A percentile compares a stretch with the other conserved stretches of the same genome.
Evolutionary conservation across 345 rosid genomes (phyloP).

Genomic region (Pugionium dolabratum): DNA sequence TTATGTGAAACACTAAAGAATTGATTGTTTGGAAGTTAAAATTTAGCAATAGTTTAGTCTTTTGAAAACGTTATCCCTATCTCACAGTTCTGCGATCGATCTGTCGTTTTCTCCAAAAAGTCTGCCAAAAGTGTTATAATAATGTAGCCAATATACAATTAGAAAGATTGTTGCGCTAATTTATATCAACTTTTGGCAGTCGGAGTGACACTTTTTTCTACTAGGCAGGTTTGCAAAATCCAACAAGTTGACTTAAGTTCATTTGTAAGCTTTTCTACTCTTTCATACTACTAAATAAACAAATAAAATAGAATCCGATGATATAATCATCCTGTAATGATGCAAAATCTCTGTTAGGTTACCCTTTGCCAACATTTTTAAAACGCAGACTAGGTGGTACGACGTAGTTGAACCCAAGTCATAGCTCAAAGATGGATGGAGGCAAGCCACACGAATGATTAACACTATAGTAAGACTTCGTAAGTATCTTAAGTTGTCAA

Average conservation of each 20-base stretch:
- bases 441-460: background rate
- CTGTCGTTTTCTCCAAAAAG: no score
- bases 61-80: no score
- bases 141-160: no score
- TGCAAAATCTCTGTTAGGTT: background rate
- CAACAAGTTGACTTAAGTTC: conserved; percentile 9
- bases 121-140: no score
- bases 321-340: background rate
- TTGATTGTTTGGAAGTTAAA: background rate
- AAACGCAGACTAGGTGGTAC: background rate
- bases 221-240: conserved; percentile 25
- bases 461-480: no score
- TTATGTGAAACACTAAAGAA: background rate
- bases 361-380: background rate
- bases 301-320: background rate
- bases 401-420: background rate
- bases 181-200: background rate
- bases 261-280: background rate
- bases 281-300: background rate
- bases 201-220: background rate
- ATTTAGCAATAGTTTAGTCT: no score
- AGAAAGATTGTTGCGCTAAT: no score
- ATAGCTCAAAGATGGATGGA: conserved; percentile 3
- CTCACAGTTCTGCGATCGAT: no score
- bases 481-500: background rate